Evolutionary conservation across 2,329 filamentous ascomycete species (phyloP).

Genomic region (Fusarium marasasianum): DNA sequence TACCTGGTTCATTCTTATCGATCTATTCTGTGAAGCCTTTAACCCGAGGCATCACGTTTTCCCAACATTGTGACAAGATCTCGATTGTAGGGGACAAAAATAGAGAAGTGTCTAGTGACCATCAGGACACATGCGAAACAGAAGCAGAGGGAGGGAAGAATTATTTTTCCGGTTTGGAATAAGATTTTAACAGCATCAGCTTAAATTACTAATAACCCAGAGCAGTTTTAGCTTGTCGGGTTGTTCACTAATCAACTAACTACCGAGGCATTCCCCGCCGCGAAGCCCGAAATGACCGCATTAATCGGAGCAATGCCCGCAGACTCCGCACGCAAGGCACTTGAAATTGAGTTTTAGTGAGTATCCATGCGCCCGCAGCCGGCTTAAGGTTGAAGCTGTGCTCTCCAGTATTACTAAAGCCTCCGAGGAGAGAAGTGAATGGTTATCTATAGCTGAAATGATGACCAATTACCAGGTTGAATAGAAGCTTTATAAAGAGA

Average conservation of each 20-base stretch:
- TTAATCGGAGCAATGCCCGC: background rate
- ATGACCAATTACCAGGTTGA: background rate
- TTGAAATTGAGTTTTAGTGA: background rate
- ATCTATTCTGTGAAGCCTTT: too few relatives aligned
- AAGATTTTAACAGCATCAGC: rapidly evolving
- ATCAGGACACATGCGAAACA: background rate
- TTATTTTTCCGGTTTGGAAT: background rate
- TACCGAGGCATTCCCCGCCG: background rate
- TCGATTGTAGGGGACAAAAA: too few relatives aligned
- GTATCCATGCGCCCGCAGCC: background rate
- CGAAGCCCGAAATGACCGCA: background rate
- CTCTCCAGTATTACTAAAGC: background rate
- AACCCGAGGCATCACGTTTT: too few relatives aligned
- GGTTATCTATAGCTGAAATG: background rate
- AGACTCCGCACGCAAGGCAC: background rate
- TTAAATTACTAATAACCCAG: background rate
- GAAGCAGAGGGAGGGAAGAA: background rate
- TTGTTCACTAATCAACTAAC: background rate
- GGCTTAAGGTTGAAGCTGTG: rapidly evolving
- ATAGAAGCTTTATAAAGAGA: rapidly evolving
- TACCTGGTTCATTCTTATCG: too few relatives aligned
- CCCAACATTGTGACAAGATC: too few relatives aligned
- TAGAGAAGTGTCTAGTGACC: background rate
- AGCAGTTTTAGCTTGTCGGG: background rate
- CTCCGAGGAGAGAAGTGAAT: background rate